Base-by-base conservation (phyloP, 2,329 filamentous ascomycete genomes). In the Botrytis elliptica region DNA sequence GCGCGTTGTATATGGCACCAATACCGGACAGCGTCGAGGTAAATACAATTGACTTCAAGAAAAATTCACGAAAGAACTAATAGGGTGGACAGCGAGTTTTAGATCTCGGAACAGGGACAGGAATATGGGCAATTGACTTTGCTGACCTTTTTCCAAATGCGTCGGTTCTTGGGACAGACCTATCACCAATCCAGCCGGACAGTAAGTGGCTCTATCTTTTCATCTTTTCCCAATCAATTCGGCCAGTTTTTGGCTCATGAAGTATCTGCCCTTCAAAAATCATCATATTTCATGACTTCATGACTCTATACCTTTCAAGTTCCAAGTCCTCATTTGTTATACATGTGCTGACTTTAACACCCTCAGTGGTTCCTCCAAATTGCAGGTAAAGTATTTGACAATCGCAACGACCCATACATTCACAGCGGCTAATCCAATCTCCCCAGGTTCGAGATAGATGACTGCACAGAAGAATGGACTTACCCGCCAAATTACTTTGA, bases 391-490 rank as follows among this genome's bases (percentile, higher is more conserved):
- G 36, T 42, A 38, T 63, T 46, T 20, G 22, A 44, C 40, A 46
- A 12, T 64, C 29, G 22, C 25, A 42, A 62, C 8, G 25, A 55
- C 4, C 36, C 25, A 40, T 29, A 46, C 29, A 20, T 49, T 16
- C 25, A 2, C 20, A n/a, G 62, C 33, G 36, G 36, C 63, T 72
- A n/a, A 72, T 29, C 9, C 36, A 22, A 36, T 0, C 7, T 55
- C 46, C 22, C 18, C 75, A 85, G 86, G 71, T 92, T 92, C 77
- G 85, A 90, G 66, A 86, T 92, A 69, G 90, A 92, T 78, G 90
- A 92, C 78, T 87, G 86, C 46, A 83, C 86, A 36, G 79, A 82
- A 52, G 75, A 78, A 42, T 84, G 83, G 83, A 82, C 84, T 76
- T 83, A 82, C 73, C 77, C 77, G 3, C 71, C 75, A 16, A 85